A percentile compares a stretch with the other conserved stretches of the same genome.
Evolutionary conservation across 768 basidiomycete species (phyloP).

Genomic region (Boletellus ananas): DNA sequence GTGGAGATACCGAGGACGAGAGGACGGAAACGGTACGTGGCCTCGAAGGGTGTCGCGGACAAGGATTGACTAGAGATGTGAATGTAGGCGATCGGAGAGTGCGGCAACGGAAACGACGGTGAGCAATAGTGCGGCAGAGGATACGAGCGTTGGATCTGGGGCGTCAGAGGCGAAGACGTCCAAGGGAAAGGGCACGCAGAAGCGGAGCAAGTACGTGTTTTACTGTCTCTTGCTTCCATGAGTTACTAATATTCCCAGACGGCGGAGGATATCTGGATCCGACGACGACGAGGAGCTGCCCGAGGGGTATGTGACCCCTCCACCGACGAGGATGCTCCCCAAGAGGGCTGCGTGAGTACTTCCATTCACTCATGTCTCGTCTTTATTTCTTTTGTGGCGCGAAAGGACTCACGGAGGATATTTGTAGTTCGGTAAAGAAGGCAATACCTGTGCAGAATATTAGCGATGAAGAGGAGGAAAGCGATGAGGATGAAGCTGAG

Average conservation of each 20-base stretch:
- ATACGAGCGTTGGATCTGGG: slow-evolving; percentile 32
- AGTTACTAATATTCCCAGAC: slow-evolving; percentile 32
- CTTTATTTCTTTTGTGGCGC: background rate
- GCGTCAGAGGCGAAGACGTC: slow-evolving; percentile 19
- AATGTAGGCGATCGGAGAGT: slow-evolving; percentile 57
- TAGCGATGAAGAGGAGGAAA: slow-evolving; percentile 27
- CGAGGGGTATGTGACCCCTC: slow-evolving; percentile 27
- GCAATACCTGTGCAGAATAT: slow-evolving; percentile 23
- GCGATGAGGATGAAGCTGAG: slow-evolving; percentile 36
- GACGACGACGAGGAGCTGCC: slow-evolving; percentile 42
- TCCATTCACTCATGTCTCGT: background rate
- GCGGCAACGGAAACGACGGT: slow-evolving; percentile 42
- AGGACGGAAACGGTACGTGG: slow-evolving; percentile 49
- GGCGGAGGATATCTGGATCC: slow-evolving; percentile 52
- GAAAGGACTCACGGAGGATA: background rate
- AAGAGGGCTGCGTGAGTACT: slow-evolving; percentile 53
- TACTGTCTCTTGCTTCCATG: background rate
- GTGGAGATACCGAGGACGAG: slow-evolving; percentile 37
- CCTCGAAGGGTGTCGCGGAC: background rate
- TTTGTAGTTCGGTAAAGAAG: slow-evolving; percentile 39
- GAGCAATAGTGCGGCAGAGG: slow-evolving; percentile 40
- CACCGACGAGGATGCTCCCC: slow-evolving; percentile 52
- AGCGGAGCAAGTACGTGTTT: slow-evolving; percentile 38
- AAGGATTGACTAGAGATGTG: background rate
- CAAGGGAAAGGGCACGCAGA: slow-evolving; percentile 32